Base-by-base conservation (phyloP, 2,329 filamentous ascomycete genomes). In the Pyrenochaeta sp. region DNA sequence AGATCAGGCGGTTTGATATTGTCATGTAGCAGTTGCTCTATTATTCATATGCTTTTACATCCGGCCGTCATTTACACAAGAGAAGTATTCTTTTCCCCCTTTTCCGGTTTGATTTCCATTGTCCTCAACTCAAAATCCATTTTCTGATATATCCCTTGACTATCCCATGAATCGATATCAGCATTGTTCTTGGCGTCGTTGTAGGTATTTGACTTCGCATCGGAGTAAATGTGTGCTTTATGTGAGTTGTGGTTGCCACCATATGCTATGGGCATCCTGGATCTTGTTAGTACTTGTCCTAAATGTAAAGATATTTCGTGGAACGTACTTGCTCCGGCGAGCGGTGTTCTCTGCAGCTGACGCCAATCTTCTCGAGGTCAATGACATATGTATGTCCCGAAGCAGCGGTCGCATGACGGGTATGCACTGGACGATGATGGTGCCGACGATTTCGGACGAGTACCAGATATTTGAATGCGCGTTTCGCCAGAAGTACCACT, bases 361-460 rank as follows among this genome's bases (percentile, higher is more conserved):
- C 3, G 62, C 59, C 46, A 77, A 34, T 54, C 67, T 71, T 45
- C 67, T 75, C 3, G 76, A 79, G 2, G 75, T 76, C 28, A 81
- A 55, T 0, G 78, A 76, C 1, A 75, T 77, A 55, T 77, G 74
- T 8, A 81, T 69, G 32, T 82, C 78, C 43, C 77, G 75, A 40
- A 85, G 60, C 22, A 85, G 77, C 0, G 83, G 81, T 9, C 83
- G 79, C 7, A 85, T 65, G 15, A 85, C 80, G 2, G 83, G 83
- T 2, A 85, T 81, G 58, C 82, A 85, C 62, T 85, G 83, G 3
- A 85, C 83, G 43, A 85, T 84, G 61, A 85, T 84, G 27, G 83
- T 85, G 52, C 83, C 83, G 8, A 81, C 78, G 52, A 85, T 76
- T 69, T 85, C 83, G 15, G 82, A 83, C 0, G 81, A 83, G 69